phyloP scores from a whole-genome alignment of 768 basidiomycete genomes.

The Suillus hirtellus region DNA sequence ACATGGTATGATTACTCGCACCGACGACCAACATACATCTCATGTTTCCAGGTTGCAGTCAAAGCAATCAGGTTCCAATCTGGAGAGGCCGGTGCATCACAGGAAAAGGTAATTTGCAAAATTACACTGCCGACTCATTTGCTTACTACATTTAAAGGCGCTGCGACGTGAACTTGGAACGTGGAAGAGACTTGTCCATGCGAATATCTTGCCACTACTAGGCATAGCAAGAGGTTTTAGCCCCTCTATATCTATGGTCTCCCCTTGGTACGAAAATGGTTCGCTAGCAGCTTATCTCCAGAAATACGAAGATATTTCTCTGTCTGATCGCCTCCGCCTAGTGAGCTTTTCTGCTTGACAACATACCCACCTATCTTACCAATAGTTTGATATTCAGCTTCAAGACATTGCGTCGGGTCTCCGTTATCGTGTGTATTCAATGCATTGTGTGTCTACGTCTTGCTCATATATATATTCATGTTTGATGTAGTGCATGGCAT shows the following conservation, averaged over 20 bases:
- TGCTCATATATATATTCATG: not conserved
- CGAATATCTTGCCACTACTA: conserved; percentile 32
- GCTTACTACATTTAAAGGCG: conserved; percentile 7
- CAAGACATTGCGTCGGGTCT: not conserved
- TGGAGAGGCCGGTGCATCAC: not conserved
- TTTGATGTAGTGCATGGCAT: not conserved
- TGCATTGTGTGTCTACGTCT: not conserved
- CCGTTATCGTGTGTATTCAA: not conserved
- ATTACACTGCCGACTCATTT: not conserved
- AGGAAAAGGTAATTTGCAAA: not conserved
- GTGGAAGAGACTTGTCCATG: conserved; percentile 21
- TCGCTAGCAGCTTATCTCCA: conserved; percentile 25
- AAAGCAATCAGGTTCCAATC: conserved; percentile 4
- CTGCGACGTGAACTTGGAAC: conserved; percentile 31
- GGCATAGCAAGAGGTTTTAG: conserved; percentile 34
- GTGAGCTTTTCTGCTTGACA: not conserved
- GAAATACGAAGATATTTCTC: not conserved
- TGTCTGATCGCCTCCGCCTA: not conserved
- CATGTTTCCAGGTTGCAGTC: conserved; percentile 9
- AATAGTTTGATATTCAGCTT: not conserved
- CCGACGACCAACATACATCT: not conserved
- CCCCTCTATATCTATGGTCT: conserved; percentile 31
- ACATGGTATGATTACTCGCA: not conserved
- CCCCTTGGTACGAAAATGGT: conserved; percentile 33
- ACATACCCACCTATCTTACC: not conserved